Percentiles rank a stretch among this genome's conserved stretches.
phyloP scores from a whole-genome alignment of 192 early-diverging fungal species.

The Coemansia interrupta region DNA sequence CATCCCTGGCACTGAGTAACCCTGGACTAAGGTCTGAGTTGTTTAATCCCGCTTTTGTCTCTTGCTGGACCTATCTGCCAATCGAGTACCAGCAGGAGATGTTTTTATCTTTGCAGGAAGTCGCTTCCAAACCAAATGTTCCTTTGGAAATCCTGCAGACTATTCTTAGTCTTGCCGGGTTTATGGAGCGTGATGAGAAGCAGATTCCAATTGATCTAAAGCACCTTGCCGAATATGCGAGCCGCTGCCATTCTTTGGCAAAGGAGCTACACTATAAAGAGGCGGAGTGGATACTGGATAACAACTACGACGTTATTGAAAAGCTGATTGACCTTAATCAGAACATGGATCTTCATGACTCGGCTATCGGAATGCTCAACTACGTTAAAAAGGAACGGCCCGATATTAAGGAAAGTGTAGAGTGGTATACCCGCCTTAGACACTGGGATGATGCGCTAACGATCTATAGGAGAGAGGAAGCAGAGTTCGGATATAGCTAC shows the following conservation, averaged over 20 bases:
- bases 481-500: slow-evolving; percentile 17
- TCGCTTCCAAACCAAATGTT: slow-evolving; percentile 73
- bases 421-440: slow-evolving; percentile 89
- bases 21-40: slow-evolving; percentile 81
- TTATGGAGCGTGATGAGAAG: slow-evolving; percentile 97
- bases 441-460: slow-evolving; percentile 89
- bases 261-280: slow-evolving; percentile 97
- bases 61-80: slow-evolving; percentile 85
- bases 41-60: slow-evolving; percentile 94
- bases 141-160: slow-evolving; percentile 87
- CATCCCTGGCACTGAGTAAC: slow-evolving; percentile 74
- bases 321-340: slow-evolving; percentile 89
- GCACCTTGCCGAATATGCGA: slow-evolving; percentile 80
- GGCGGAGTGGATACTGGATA: slow-evolving; percentile 77
- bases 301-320: slow-evolving; percentile 76
- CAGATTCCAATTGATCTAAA: slow-evolving; percentile 88
- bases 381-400: slow-evolving; percentile 70
- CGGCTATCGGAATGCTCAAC: slow-evolving; percentile 87
- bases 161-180: slow-evolving; percentile 88
- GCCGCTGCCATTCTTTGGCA: slow-evolving; percentile 88
- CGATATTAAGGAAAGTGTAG: slow-evolving; percentile 75
- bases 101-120: slow-evolving; percentile 74
- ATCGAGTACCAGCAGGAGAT: slow-evolving; percentile 86
- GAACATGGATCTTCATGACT: slow-evolving; percentile 87
- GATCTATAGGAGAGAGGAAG: slow-evolving; percentile 75